Evolutionary conservation across 345 rosid species (phyloP).

Genomic region (Eucalyptus camaldulensis): DNA sequence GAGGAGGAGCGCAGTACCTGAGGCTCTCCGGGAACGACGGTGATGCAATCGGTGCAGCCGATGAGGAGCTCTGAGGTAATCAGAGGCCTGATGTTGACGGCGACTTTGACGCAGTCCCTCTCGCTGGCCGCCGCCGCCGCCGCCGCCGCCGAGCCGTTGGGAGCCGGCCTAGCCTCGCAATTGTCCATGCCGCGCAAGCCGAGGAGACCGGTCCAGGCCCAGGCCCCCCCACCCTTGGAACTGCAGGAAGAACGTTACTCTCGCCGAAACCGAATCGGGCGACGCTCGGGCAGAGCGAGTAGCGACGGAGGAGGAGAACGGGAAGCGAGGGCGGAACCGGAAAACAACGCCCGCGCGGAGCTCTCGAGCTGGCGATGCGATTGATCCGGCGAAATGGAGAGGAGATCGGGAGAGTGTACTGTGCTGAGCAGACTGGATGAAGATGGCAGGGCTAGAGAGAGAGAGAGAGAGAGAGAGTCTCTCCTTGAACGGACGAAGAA

Average conservation of each 20-base stretch:
- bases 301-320: not conserved
- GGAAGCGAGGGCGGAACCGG: no score
- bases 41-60: constrained; percentile 89
- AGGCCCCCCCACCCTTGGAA: not conserved
- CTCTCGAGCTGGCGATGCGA: not conserved
- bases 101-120: constrained; percentile 72
- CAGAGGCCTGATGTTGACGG: constrained; percentile 80
- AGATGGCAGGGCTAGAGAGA: not conserved
- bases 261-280: not conserved
- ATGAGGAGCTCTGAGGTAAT: constrained; percentile 80
- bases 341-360: not conserved
- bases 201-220: not conserved
- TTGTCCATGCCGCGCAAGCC: constrained; percentile 24
- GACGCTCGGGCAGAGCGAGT: not conserved
- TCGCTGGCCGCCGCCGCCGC: not conserved
- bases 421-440: not conserved
- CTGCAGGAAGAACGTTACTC: not conserved
- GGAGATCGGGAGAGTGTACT: not conserved
- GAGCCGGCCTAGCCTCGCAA: constrained; percentile 1
- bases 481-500: not conserved
- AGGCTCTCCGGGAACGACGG: constrained; percentile 72
- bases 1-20: constrained; percentile 31
- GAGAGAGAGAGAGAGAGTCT: not conserved
- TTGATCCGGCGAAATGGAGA: not conserved
- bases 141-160: not conserved